Evolutionary conservation across 2,329 filamentous ascomycete genomes (phyloP).

Genomic region (Cercospora berteroae): DNA sequence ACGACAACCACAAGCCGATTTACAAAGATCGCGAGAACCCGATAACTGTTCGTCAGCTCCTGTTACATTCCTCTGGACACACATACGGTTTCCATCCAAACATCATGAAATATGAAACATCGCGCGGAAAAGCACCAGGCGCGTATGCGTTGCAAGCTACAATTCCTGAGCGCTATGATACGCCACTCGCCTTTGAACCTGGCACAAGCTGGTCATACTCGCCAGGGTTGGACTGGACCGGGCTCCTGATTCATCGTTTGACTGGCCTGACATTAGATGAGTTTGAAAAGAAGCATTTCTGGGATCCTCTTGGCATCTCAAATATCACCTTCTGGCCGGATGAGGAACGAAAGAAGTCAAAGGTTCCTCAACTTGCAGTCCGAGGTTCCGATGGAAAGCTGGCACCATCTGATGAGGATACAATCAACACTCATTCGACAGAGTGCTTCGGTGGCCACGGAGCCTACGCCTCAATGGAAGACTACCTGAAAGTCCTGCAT

Average conservation of each 20-base stretch:
- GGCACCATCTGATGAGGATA: slow-evolving; percentile 17
- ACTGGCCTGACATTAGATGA: slow-evolving; percentile 47
- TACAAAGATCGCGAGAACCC: slow-evolving; percentile 38
- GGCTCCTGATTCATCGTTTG: slow-evolving; percentile 51
- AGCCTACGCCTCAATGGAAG: slow-evolving; percentile 34
- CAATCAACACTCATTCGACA: slow-evolving; percentile 29
- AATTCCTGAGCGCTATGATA: slow-evolving; percentile 45
- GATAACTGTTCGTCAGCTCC: slow-evolving; percentile 52
- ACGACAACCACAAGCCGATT: slow-evolving; percentile 41
- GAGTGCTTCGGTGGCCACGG: slow-evolving; percentile 40
- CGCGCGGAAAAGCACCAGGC: slow-evolving; percentile 14
- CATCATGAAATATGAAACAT: slow-evolving; percentile 32
- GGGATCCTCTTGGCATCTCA: slow-evolving; percentile 45
- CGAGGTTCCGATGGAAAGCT: slow-evolving; percentile 27
- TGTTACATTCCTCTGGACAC: slow-evolving; percentile 53
- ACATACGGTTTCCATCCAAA: slow-evolving; percentile 45
- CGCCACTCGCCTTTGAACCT: slow-evolving; percentile 53
- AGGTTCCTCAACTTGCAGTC: slow-evolving; percentile 26
- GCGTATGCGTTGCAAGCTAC: slow-evolving; percentile 23
- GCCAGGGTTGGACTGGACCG: slow-evolving; percentile 52
- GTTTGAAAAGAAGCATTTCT: slow-evolving; percentile 48
- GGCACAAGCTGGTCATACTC: slow-evolving; percentile 54
- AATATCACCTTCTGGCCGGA: slow-evolving; percentile 36
- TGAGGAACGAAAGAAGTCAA: slow-evolving; percentile 17
- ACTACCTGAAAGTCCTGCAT: slow-evolving; percentile 48